These are phyloP conservation scores for Stagonosporopsis chrysanthemi DNA, from an alignment of 2,329 filamentous ascomycete genomes.

Conservation along the genomic window DNA sequence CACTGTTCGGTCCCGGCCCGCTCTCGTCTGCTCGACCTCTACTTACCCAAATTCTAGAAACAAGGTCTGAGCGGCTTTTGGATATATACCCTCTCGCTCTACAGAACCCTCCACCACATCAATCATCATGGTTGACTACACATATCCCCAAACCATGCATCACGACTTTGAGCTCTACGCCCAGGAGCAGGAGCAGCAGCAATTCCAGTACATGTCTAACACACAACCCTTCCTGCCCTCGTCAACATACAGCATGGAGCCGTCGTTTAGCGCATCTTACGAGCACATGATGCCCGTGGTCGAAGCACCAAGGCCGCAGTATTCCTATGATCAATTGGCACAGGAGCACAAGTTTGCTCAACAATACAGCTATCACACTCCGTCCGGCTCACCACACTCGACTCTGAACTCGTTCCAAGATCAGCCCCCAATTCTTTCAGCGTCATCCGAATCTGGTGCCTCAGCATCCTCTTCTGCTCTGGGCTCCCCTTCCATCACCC, in stretches of 20 bases:
- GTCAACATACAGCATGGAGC: slow-evolving; percentile 41
- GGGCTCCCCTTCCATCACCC: slow-evolving; percentile 64
- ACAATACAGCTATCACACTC: slow-evolving; percentile 49
- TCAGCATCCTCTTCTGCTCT: slow-evolving; percentile 60
- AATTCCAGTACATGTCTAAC: slow-evolving; percentile 42
- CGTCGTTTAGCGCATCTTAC: slow-evolving; percentile 49
- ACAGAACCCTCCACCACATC: slow-evolving; percentile 16
- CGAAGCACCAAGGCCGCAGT: slow-evolving; percentile 43
- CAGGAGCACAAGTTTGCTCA: slow-evolving; percentile 49
- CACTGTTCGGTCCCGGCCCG: slow-evolving; percentile 11
- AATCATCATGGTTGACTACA: slow-evolving; percentile 48
- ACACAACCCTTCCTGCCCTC: slow-evolving; percentile 41
- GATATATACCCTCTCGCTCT: slow-evolving; percentile 21
- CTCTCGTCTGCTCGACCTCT: slow-evolving; percentile 30
- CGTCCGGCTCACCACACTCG: slow-evolving; percentile 55
- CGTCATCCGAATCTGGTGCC: slow-evolving; percentile 60
- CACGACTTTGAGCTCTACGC: slow-evolving; percentile 51
- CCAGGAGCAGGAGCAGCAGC: slow-evolving; percentile 41
- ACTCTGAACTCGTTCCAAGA: slow-evolving; percentile 56
- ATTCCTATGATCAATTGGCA: slow-evolving; percentile 45
- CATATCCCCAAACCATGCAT: slow-evolving; percentile 43
- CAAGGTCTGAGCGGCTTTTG: slow-evolving; percentile 28
- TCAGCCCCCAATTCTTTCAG: slow-evolving; percentile 55
- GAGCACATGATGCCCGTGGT: slow-evolving; percentile 47
- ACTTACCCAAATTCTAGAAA: slow-evolving; percentile 36